A percentile compares a stretch with the other conserved stretches of the same genome.
Conservation (phyloP, 805 yeast species). For the Brettanomyces bruxellensis region DNA sequence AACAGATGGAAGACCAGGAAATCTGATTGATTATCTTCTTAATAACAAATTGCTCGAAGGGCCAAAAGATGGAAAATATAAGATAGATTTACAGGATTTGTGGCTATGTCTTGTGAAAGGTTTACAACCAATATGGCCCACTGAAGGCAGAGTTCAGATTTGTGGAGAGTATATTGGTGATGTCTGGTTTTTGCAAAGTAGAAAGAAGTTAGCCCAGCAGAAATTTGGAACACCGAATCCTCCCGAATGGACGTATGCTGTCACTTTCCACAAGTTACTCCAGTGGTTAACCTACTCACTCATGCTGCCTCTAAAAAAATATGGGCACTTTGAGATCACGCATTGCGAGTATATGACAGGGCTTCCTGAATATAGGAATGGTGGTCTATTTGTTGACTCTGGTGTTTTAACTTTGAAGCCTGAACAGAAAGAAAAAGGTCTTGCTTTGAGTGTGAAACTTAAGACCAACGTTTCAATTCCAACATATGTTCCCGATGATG, state of each 20-base stretch:
- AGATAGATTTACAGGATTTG: constrained; percentile 36
- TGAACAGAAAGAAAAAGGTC: constrained; percentile 28
- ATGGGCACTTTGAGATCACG: constrained; percentile 32
- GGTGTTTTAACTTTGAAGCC: constrained; percentile 41
- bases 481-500: constrained; percentile 43
- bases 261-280: constrained; percentile 57
- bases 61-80: constrained; percentile 11
- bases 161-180: constrained; percentile 51
- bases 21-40: constrained; percentile 40
- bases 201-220: constrained; percentile 12
- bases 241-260: constrained; percentile 33
- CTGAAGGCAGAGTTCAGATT: constrained; percentile 39
- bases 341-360: constrained; percentile 42
- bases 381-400: constrained; percentile 53
- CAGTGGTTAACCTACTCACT: constrained; percentile 63
- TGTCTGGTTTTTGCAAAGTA: constrained; percentile 43
- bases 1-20: constrained; percentile 32
- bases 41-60: constrained; percentile 9
- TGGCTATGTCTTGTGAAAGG: constrained; percentile 54
- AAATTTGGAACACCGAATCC: constrained; percentile 11
- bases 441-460: constrained; percentile 24
- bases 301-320: constrained; percentile 39
- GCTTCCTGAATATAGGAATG: constrained; percentile 55
- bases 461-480: constrained; percentile 30
- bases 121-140: constrained; percentile 53